These are phyloP conservation scores for Anaeramoeba flamelloides DNA, from an alignment of 78 protist species.

Conservation along the genomic window DNA sequence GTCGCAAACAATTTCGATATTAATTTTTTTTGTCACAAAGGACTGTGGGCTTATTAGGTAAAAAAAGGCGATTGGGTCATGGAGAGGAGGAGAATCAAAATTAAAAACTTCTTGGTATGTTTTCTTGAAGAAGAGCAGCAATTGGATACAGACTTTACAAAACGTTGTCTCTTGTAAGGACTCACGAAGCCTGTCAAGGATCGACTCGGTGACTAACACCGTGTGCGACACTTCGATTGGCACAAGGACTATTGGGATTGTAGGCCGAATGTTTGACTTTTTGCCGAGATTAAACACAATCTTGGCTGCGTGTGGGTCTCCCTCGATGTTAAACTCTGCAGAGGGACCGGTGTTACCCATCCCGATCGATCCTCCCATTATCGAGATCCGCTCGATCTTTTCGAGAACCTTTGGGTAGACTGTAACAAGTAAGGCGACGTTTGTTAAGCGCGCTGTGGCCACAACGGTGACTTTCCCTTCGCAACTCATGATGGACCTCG, in stretches of 20 bases:
- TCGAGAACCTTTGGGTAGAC: neutral
- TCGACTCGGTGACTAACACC: neutral
- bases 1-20: neutral
- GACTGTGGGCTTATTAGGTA: neutral
- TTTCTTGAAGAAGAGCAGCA: neutral
- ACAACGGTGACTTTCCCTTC: neutral
- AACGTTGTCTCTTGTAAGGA: neutral
- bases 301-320: neutral
- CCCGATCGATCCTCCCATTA: neutral
- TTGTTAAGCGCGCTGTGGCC: neutral
- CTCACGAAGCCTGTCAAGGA: neutral
- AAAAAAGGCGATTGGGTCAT: neutral
- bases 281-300: neutral
- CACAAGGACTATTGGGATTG: no score
- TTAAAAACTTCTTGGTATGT: neutral
- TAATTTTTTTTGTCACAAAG: neutral
- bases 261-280: no score
- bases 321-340: neutral
- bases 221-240: neutral
- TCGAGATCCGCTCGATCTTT: neutral
- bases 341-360: neutral
- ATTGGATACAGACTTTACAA: neutral
- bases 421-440: neutral
- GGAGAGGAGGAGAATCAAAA: neutral
- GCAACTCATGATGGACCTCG: neutral